A percentile compares a stretch with the other conserved stretches of the same genome.
Conservation (phyloP, 2,329 filamentous ascomycete species). For the Huntiella abstrusa region DNA sequence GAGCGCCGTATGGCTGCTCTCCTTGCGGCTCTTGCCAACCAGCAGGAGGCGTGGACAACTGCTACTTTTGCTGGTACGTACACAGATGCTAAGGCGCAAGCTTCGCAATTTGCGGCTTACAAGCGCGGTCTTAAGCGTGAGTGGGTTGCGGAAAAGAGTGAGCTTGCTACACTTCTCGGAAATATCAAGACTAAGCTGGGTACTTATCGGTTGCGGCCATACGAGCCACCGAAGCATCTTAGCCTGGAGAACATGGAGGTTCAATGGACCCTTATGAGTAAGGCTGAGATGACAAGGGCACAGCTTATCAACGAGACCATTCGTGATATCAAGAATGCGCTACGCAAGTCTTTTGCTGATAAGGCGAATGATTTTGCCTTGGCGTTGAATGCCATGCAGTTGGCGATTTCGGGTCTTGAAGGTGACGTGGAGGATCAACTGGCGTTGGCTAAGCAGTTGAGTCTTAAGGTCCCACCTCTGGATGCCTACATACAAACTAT, state of each 20-base stretch:
- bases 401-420: slow-evolving; percentile 91
- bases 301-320: slow-evolving; percentile 97
- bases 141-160: slow-evolving; percentile 96
- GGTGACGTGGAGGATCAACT: slow-evolving; percentile 93
- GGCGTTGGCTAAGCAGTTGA: slow-evolving; percentile 67
- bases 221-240: slow-evolving; percentile 72
- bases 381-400: slow-evolving; percentile 81
- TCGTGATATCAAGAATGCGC: slow-evolving; percentile 90
- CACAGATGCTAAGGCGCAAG: slow-evolving; percentile 74
- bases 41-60: slow-evolving; percentile 57
- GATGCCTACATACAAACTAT: slow-evolving; percentile 83
- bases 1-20: slow-evolving; percentile 79
- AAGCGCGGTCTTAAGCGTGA: slow-evolving; percentile 79
- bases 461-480: slow-evolving; percentile 71
- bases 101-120: slow-evolving; percentile 64
- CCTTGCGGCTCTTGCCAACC: slow-evolving; percentile 52
- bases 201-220: slow-evolving; percentile 79
- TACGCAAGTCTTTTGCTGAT: slow-evolving; percentile 84
- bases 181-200: slow-evolving; percentile 99
- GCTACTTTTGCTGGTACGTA: slow-evolving; percentile 84
- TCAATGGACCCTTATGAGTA: slow-evolving; percentile 64
- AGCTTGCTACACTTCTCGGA: slow-evolving; percentile 75
- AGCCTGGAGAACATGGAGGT: slow-evolving; percentile 64
- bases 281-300: slow-evolving; percentile 70
- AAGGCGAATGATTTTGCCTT: slow-evolving; percentile 97